phyloP scores from a whole-genome alignment of 2,329 filamentous ascomycete genomes.

The Botrytis byssoidea region DNA sequence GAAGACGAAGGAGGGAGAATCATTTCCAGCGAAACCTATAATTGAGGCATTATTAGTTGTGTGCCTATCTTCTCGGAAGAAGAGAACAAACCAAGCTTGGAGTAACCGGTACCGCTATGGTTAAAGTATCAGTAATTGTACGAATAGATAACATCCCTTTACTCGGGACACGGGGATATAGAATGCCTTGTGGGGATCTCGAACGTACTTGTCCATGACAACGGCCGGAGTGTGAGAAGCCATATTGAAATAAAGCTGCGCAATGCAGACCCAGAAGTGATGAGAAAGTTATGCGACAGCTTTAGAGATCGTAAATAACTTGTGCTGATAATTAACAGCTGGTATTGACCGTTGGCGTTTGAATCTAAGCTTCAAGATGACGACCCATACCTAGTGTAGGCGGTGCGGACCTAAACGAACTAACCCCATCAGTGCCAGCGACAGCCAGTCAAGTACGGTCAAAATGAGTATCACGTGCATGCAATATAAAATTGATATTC shows the following conservation, averaged over 20 bases:
- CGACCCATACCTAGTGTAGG: slow-evolving; percentile 23
- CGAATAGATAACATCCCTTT: not conserved
- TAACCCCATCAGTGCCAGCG: slow-evolving; percentile 10
- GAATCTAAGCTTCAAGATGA: slow-evolving; percentile 27
- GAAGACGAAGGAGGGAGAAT: slow-evolving; percentile 98
- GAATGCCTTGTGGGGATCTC: slow-evolving; percentile 34
- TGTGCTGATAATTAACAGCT: slow-evolving; percentile 14
- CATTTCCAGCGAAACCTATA: slow-evolving; percentile 95
- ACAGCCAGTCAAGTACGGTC: slow-evolving; percentile 6
- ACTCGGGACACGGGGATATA: slow-evolving; percentile 14
- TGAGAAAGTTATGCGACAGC: slow-evolving; percentile 36
- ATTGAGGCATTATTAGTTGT: slow-evolving; percentile 18
- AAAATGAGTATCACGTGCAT: slow-evolving; percentile 8
- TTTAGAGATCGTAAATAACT: slow-evolving; percentile 18
- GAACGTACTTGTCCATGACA: slow-evolving; percentile 99
- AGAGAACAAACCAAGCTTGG: slow-evolving; percentile 81
- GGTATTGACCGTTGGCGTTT: slow-evolving; percentile 16
- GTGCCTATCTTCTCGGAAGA: not conserved
- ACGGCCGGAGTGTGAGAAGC: slow-evolving; percentile 98
- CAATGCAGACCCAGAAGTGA: slow-evolving; percentile 31
- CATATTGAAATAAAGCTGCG: slow-evolving; percentile 57
- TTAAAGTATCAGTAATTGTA: slow-evolving; percentile 34
- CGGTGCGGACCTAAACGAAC: slow-evolving; percentile 22
- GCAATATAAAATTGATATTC: not conserved
- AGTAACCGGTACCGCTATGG: slow-evolving; percentile 94